Evolutionary conservation across 2,329 filamentous ascomycete species (phyloP).

Genomic region (Nannizziopsis barbatae): DNA sequence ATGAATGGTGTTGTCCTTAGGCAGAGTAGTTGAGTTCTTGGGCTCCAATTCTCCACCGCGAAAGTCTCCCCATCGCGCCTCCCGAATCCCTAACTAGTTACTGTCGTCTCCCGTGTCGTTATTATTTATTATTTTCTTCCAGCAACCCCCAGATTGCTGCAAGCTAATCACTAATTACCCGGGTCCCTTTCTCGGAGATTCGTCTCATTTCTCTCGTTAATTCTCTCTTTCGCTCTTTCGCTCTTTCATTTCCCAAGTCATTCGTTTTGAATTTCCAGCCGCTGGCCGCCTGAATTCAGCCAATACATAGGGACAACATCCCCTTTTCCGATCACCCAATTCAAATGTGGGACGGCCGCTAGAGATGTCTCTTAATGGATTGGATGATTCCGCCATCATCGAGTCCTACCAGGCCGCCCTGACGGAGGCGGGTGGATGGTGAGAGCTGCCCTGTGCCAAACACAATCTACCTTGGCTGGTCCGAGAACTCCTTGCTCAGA

Average conservation of each 20-base stretch:
- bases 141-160: neutral
- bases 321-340: constrained; percentile 3
- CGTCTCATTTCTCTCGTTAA: constrained; percentile 10
- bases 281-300: neutral
- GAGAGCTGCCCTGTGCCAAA: constrained; percentile 28
- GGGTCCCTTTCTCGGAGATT: neutral
- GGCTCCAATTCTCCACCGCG: neutral
- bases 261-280: constrained; percentile 1
- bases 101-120: neutral
- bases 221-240: constrained; percentile 10
- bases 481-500: neutral
- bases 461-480: no score
- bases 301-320: constrained; percentile 1
- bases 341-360: constrained; percentile 16
- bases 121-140: neutral
- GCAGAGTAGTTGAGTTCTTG: no score
- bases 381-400: constrained; percentile 68
- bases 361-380: constrained; percentile 86
- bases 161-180: no score
- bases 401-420: constrained; percentile 73
- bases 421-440: constrained; percentile 89
- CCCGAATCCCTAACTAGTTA: neutral
- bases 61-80: neutral
- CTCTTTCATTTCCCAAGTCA: constrained; percentile 4
- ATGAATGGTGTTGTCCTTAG: no score